Base-by-base conservation (phyloP, 345 rosid species). In the Populus deltoides region DNA sequence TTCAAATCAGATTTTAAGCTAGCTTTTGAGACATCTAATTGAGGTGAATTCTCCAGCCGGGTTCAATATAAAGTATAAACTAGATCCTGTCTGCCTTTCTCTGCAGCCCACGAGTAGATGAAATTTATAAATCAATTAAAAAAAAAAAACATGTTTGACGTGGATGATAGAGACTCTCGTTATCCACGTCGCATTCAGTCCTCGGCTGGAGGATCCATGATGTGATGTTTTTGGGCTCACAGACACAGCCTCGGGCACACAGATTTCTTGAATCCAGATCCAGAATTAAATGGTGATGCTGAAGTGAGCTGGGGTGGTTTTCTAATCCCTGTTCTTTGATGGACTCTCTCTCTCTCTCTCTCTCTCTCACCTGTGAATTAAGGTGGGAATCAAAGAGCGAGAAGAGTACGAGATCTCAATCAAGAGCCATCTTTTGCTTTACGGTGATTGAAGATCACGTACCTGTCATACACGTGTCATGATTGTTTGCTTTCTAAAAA, bases 391-490 rank as follows among this genome's bases (percentile, higher is more conserved):
- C 29, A 29, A 51, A 5, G 27, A 31, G 6, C 24, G 25, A 15
- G 16, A 45, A 45, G 51, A 13, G 51, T 13, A 13, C 16, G 18
- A 45, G 17, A 3, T 15, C 12, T 13, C 51, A 12, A 45, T 45
- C 51, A 45, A 45, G 51, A 45, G 51, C 51, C 45, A 41, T 2
- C 45, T 10, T 41, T 10, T 41, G 12, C 13, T 3, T 45, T 45
- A 13, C 17, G 51, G 51, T 59, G 65, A 18, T 22, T 13, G 31
- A 35, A 61, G 68, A 75, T 45, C 8, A 15, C 70, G 36, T 33
- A 41, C 72, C 72, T 67, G 22, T 3, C 49, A 8, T 68, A 68
- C 67, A 76, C 73, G 79, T 68, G 73, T 53, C 79, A 24, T 53
- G 67, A 68, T 68, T 27, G 18, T 59, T 20, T 9, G 13, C 66